Conservation (phyloP, 2,329 filamentous ascomycete species). For the Cladosporium sp. region DNA sequence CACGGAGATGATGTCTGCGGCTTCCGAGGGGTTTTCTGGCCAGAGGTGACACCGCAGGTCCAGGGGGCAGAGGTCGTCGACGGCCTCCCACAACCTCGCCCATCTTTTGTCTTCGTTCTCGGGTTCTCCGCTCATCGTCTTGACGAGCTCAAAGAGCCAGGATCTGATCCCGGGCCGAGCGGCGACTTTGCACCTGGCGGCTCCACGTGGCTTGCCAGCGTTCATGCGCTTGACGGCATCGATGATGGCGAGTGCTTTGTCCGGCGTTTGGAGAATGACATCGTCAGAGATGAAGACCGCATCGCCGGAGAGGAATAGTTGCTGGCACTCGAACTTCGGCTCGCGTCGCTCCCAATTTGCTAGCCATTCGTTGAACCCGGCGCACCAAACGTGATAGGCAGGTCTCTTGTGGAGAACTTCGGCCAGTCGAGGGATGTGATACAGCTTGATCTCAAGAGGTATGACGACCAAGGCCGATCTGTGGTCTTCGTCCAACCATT, state of each 20-base stretch:
- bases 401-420: slow-evolving; percentile 24
- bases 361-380: slow-evolving; percentile 26
- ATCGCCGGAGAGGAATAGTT: slow-evolving; percentile 34
- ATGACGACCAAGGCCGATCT: slow-evolving; percentile 19
- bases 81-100: slow-evolving; percentile 18
- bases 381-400: slow-evolving; percentile 28
- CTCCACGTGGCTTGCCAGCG: slow-evolving; percentile 21
- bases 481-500: not conserved
- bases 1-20: slow-evolving; percentile 21
- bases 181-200: slow-evolving; percentile 20
- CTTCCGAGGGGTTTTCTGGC: slow-evolving; percentile 13
- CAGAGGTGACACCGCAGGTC: slow-evolving; percentile 18
- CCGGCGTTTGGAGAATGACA: slow-evolving; percentile 34
- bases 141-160: slow-evolving; percentile 20
- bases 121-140: not conserved
- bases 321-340: slow-evolving; percentile 18
- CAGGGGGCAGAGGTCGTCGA: slow-evolving; percentile 23
- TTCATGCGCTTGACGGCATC: slow-evolving; percentile 30
- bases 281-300: slow-evolving; percentile 41
- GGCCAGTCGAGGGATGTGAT: slow-evolving; percentile 29
- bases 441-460: slow-evolving; percentile 30
- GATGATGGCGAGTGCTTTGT: slow-evolving; percentile 32
- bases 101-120: slow-evolving; percentile 14
- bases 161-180: slow-evolving; percentile 24
- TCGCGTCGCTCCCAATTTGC: slow-evolving; percentile 14